Percentiles rank a stretch among this genome's conserved stretches.
Conservation (phyloP, 1,284 basidiomycete genomes). For the Tylopilus sp. region DNA sequence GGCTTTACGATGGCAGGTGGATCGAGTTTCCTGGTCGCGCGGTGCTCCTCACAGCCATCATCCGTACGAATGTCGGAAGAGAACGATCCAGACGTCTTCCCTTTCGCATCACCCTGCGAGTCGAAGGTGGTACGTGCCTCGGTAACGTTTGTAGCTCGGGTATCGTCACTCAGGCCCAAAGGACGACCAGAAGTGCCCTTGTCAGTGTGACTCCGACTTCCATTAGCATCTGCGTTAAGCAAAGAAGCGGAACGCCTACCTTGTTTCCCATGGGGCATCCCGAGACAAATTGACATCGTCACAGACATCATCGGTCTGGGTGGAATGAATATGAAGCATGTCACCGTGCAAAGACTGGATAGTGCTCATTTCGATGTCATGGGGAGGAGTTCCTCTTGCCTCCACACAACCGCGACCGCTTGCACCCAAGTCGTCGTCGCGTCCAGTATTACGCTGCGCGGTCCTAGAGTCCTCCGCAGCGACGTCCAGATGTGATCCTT, state of each 20-base stretch:
- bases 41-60: neutral
- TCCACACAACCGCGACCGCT: neutral
- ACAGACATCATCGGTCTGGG: neutral
- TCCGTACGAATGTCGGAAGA: neutral
- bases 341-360: neutral
- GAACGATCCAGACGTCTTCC: neutral
- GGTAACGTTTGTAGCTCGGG: neutral
- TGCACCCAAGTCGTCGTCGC: neutral
- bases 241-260: neutral
- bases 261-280: neutral
- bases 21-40: neutral
- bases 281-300: neutral
- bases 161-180: neutral
- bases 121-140: neutral
- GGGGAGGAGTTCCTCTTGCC: neutral
- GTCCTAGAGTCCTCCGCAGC: neutral
- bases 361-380: neutral
- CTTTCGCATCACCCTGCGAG: neutral
- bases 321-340: neutral
- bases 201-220: neutral
- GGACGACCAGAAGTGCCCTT: neutral
- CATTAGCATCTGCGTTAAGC: constrained; percentile 1
- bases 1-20: neutral
- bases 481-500: neutral
- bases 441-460: neutral